Evolutionary conservation across 1,284 basidiomycete genomes (phyloP).

Genomic region (Tranzscheliella williamsii): DNA sequence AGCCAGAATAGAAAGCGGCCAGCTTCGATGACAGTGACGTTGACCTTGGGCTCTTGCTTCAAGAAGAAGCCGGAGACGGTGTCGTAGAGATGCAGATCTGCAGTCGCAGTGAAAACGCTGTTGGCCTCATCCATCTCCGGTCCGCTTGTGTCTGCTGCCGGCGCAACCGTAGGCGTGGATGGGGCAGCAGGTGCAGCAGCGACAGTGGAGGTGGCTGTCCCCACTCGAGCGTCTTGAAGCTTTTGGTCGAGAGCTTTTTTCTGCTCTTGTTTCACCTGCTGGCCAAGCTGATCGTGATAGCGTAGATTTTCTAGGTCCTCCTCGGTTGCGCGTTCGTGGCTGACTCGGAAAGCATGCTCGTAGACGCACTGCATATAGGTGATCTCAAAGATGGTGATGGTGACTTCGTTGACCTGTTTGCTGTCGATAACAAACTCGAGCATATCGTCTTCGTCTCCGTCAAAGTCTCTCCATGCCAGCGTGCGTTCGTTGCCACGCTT

Average conservation of each 20-base stretch:
- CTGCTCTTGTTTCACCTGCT: constrained; percentile 14
- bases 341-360: constrained; percentile 65
- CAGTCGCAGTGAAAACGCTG: constrained; percentile 48
- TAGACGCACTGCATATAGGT: constrained; percentile 93
- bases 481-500: constrained; percentile 42
- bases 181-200: background rate
- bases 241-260: constrained; percentile 21
- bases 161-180: constrained; percentile 17
- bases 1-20: constrained; percentile 68
- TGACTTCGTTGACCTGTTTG: constrained; percentile 72
- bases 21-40: constrained; percentile 71
- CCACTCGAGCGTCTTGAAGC: constrained; percentile 17
- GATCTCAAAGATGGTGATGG: constrained; percentile 83
- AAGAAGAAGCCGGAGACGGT: constrained; percentile 71
- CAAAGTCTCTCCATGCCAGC: constrained; percentile 71
- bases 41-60: constrained; percentile 71
- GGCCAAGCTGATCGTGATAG: constrained; percentile 50
- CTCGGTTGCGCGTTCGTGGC: constrained; percentile 56
- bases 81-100: constrained; percentile 74
- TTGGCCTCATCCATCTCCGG: constrained; percentile 14
- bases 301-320: constrained; percentile 59
- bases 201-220: constrained; percentile 1
- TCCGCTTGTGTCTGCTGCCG: constrained; percentile 19
- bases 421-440: constrained; percentile 75
- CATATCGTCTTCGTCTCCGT: constrained; percentile 67